A percentile compares a stretch with the other conserved stretches of the same genome.
These are phyloP conservation scores for Fonsecaea erecta DNA, from an alignment of 2,329 filamentous ascomycete species.

Conservation along the genomic window DNA sequence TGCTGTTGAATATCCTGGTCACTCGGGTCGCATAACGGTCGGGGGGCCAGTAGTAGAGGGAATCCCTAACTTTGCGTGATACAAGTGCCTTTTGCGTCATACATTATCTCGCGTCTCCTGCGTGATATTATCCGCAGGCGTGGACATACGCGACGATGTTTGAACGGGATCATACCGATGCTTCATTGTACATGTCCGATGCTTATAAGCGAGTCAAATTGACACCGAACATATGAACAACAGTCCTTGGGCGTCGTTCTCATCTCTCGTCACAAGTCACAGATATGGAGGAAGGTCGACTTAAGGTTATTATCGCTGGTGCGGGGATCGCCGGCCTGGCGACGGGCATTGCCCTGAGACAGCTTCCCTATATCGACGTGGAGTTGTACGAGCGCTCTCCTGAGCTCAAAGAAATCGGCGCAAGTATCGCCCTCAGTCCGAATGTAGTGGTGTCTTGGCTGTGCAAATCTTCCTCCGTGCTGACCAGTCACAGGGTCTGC, in stretches of 20 bases:
- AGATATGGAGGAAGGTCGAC: constrained; percentile 29
- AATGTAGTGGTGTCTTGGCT: constrained; percentile 44
- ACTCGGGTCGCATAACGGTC: neutral
- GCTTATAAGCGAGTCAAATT: neutral
- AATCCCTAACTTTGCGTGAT: neutral
- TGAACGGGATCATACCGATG: neutral
- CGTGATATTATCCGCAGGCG: no score
- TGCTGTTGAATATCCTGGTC: neutral
- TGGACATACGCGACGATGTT: neutral
- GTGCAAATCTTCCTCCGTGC: neutral
- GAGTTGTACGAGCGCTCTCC: constrained; percentile 57
- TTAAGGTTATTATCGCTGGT: constrained; percentile 55
- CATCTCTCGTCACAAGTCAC: no score
- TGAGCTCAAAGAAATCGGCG: constrained; percentile 55
- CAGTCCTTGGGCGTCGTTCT: neutral
- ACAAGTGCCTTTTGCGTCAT: constrained; percentile 3
- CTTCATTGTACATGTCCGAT: neutral
- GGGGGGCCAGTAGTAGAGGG: neutral
- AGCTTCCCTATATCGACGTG: constrained; percentile 43
- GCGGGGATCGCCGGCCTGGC: constrained; percentile 59
- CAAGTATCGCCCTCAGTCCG: constrained; percentile 57
- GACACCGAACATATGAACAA: neutral
- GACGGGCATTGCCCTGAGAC: constrained; percentile 53
- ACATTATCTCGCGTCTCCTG: neutral
- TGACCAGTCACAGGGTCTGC: constrained; percentile 39